These are phyloP conservation scores for Backusella liffmaniae DNA, from an alignment of 192 early-diverging fungal genomes.

Conservation along the genomic window DNA sequence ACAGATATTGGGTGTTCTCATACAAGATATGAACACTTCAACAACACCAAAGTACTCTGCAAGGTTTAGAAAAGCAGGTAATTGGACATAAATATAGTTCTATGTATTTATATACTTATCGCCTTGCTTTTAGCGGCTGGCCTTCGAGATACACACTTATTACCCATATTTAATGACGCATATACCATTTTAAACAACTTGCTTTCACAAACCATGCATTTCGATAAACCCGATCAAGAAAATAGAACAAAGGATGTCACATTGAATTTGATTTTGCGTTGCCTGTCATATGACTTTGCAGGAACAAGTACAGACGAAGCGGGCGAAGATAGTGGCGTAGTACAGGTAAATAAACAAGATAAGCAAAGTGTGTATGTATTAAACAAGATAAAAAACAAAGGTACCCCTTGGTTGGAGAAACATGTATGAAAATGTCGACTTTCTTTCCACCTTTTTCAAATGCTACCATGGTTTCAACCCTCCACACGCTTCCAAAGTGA, in stretches of 20 bases:
- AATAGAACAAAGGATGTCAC: slow-evolving; percentile 43
- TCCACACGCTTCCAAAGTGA: slow-evolving; percentile 57
- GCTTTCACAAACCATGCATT: slow-evolving; percentile 30
- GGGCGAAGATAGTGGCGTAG: slow-evolving; percentile 66
- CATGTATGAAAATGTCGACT: slow-evolving; percentile 68
- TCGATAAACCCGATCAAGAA: slow-evolving; percentile 38
- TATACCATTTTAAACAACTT: slow-evolving; percentile 42
- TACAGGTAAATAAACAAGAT: slow-evolving; percentile 44
- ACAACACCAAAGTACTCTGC: slow-evolving; percentile 56
- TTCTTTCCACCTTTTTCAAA: slow-evolving; percentile 72
- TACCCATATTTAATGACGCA: slow-evolving; percentile 30
- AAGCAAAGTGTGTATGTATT: neutral
- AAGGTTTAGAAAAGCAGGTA: slow-evolving; percentile 60
- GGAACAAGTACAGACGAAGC: slow-evolving; percentile 76
- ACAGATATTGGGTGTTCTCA: slow-evolving; percentile 62
- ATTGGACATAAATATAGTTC: no score
- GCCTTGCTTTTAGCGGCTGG: slow-evolving; percentile 31
- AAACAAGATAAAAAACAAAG: slow-evolving; percentile 28
- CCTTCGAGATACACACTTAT: slow-evolving; percentile 42
- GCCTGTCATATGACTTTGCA: slow-evolving; percentile 80
- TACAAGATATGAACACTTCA: slow-evolving; percentile 72
- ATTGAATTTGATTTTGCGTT: slow-evolving; percentile 62
- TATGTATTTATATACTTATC: no score
- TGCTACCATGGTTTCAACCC: slow-evolving; percentile 57
- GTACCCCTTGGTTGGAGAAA: slow-evolving; percentile 76